Conservation (phyloP, 2,329 filamentous ascomycete species). For the Clathrospora elynae region DNA sequence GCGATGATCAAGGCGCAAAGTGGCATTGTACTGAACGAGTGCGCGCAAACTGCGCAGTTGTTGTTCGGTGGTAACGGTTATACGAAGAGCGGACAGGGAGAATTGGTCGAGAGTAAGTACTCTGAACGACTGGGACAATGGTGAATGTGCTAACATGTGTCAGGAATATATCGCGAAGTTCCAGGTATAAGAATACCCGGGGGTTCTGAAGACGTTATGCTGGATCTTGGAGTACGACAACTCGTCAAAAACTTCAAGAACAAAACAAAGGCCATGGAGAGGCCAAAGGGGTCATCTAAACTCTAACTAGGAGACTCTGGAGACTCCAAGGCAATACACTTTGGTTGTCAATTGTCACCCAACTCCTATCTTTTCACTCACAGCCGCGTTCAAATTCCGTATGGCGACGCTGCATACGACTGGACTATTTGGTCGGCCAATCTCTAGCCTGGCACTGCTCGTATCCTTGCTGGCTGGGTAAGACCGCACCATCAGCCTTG, state of each 20-base stretch:
- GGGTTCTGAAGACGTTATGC: slow-evolving; percentile 73
- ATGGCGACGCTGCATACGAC: too few species aligned
- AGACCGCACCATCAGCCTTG: too few species aligned
- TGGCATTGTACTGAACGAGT: slow-evolving; percentile 73
- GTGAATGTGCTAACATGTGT: slow-evolving; percentile 14
- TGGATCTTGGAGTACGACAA: slow-evolving; percentile 72
- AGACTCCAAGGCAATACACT: too few species aligned
- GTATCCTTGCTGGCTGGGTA: too few species aligned
- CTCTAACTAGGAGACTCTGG: slow-evolving; percentile 36
- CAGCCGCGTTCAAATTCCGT: too few species aligned
- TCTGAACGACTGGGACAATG: not conserved
- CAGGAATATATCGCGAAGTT: slow-evolving; percentile 68
- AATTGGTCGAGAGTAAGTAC: slow-evolving; percentile 69
- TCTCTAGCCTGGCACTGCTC: too few species aligned
- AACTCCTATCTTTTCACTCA: too few species aligned
- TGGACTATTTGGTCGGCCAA: too few species aligned
- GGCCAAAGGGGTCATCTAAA: slow-evolving; percentile 51
- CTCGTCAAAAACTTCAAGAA: slow-evolving; percentile 70
- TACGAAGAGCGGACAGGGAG: slow-evolving; percentile 71
- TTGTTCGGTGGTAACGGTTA: slow-evolving; percentile 77
- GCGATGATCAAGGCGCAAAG: slow-evolving; percentile 74
- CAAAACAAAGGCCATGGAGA: slow-evolving; percentile 61
- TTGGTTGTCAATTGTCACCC: too few species aligned
- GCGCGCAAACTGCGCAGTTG: slow-evolving; percentile 69
- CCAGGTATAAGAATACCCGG: slow-evolving; percentile 66